Percentiles rank a stretch among this genome's conserved stretches.
Conservation (phyloP, 2,329 filamentous ascomycete genomes). For the Sclerotinia minor region DNA sequence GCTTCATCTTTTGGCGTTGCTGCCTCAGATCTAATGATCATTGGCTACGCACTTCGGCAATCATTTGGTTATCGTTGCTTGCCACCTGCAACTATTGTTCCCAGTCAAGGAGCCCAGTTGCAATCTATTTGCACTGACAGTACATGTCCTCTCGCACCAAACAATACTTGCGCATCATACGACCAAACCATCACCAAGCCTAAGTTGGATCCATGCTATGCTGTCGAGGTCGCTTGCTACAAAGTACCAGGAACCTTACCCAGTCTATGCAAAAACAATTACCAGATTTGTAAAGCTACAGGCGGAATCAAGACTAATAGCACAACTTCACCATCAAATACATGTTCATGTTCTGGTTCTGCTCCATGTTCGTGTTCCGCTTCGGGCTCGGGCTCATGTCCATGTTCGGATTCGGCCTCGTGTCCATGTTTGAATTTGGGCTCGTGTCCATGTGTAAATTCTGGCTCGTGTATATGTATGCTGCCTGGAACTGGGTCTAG, state of each 20-base stretch:
- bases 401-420: background rate
- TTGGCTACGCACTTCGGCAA: constrained; percentile 51
- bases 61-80: constrained; percentile 56
- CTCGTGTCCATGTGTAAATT: too few relatives aligned
- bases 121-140: constrained; percentile 58
- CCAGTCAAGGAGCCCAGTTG: constrained; percentile 48
- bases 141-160: constrained; percentile 50
- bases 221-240: background rate
- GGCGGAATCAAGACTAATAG: background rate
- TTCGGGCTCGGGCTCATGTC: background rate
- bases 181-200: constrained; percentile 30
- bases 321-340: background rate
- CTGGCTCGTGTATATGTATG: too few relatives aligned
- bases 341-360: background rate
- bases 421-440: too few relatives aligned
- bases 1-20: constrained; percentile 60
- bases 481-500: background rate
- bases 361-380: background rate
- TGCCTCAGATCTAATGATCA: constrained; percentile 50
- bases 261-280: background rate
- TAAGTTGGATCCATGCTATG: background rate
- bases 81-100: constrained; percentile 48
- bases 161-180: constrained; percentile 51
- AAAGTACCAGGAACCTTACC: background rate
- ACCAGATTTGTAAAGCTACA: background rate